These are phyloP conservation scores for Verruconis gallopava DNA, from an alignment of 2,329 filamentous ascomycete genomes.

Conservation along the genomic window DNA sequence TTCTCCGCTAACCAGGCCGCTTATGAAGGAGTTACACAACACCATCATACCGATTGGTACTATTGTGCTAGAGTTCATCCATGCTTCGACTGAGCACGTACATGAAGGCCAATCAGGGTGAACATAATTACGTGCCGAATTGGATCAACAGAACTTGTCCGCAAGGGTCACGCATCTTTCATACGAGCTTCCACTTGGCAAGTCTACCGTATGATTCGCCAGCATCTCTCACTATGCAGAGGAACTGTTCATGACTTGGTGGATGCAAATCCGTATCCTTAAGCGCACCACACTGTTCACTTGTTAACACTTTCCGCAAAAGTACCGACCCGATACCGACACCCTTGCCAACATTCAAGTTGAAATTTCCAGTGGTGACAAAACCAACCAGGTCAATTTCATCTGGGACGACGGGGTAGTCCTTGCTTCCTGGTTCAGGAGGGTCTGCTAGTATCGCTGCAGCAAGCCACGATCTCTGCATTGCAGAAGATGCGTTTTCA, in stretches of 20 bases:
- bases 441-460: conserved; percentile 30
- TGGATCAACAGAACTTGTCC: no score
- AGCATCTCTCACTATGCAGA: conserved; percentile 72
- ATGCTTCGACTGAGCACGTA: no score
- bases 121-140: no score
- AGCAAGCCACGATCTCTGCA: conserved; percentile 37
- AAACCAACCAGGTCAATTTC: conserved; percentile 75
- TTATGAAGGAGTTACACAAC: no score
- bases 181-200: conserved; percentile 61
- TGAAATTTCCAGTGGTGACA: conserved; percentile 76
- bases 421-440: conserved; percentile 20
- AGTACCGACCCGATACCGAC: conserved; percentile 62
- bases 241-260: conserved; percentile 19
- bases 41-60: no score
- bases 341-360: conserved; percentile 61
- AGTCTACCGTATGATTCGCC: conserved; percentile 70
- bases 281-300: conserved; percentile 8
- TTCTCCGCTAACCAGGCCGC: no score
- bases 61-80: no score
- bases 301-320: conserved; percentile 29
- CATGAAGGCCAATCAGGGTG: no score
- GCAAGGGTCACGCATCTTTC: no score
- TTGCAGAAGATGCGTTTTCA: neutral
- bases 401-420: conserved; percentile 56
- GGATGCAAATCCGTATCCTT: conserved; percentile 16